phyloP scores from a whole-genome alignment of 2,329 filamentous ascomycete genomes.

The Pyrenochaeta sp. region DNA sequence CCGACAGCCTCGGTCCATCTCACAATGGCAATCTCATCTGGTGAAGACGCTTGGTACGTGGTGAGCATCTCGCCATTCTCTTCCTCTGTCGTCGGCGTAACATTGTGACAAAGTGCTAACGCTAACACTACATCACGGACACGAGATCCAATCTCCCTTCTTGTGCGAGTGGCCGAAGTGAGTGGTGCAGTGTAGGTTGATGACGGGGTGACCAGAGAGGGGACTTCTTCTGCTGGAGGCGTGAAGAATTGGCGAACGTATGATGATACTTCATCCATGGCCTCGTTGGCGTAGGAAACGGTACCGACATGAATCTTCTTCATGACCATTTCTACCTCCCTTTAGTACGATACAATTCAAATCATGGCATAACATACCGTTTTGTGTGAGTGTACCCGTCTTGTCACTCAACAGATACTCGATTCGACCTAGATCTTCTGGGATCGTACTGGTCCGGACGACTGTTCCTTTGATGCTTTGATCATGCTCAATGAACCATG shows the following conservation, averaged over 20 bases:
- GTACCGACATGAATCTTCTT: conserved; percentile 99
- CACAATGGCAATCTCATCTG: conserved; percentile 97
- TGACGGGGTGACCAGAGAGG: conserved; percentile 75
- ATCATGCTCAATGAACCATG: conserved; percentile 92
- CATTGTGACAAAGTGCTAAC: conserved; percentile 93
- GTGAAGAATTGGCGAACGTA: conserved; percentile 88
- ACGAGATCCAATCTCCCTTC: conserved; percentile 90
- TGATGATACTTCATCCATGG: conserved; percentile 93
- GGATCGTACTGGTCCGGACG: conserved; percentile 95
- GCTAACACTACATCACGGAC: conserved; percentile 94
- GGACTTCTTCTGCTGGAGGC: conserved; percentile 40
- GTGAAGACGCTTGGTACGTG: conserved; percentile 95
- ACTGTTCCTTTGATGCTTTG: conserved; percentile 89
- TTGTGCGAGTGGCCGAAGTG: conserved; percentile 77
- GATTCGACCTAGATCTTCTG: conserved; percentile 92
- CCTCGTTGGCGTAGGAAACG: conserved; percentile 96
- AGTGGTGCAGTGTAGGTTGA: conserved; percentile 71
- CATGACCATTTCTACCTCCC: conserved; percentile 83
- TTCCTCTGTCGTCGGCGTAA: conserved; percentile 89
- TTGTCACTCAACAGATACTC: conserved; percentile 98
- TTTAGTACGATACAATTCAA: conserved; percentile 17
- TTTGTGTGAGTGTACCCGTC: conserved; percentile 96
- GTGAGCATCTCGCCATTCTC: conserved; percentile 79
- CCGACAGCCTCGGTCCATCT: conserved; percentile 94
- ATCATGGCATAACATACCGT: conserved; percentile 59